phyloP scores from a whole-genome alignment of 768 basidiomycete genomes.

The Boletus speciosus region DNA sequence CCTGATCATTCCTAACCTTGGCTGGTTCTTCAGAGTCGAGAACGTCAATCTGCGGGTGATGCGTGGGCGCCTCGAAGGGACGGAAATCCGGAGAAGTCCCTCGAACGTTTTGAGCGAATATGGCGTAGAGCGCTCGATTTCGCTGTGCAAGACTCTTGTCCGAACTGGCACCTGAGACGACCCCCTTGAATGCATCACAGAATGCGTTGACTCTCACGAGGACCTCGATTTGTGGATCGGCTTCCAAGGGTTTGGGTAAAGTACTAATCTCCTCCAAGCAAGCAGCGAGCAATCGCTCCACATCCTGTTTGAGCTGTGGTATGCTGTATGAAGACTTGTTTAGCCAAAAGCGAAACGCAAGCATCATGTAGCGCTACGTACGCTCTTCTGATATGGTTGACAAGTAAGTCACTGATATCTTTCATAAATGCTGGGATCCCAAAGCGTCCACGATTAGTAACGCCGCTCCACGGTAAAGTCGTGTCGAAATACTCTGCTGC shows the following conservation, averaged over 20 bases:
- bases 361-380: constrained; percentile 27
- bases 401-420: constrained; percentile 51
- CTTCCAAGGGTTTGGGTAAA: constrained; percentile 39
- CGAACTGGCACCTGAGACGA: constrained; percentile 32
- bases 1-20: too few species aligned
- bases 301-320: constrained; percentile 41
- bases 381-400: constrained; percentile 51
- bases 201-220: constrained; percentile 43
- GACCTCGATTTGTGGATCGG: constrained; percentile 46
- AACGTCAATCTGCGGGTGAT: constrained; percentile 6
- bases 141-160: constrained; percentile 37
- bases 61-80: constrained; percentile 19
- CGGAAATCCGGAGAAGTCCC: constrained; percentile 44
- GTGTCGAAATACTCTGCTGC: constrained; percentile 46
- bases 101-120: constrained; percentile 35
- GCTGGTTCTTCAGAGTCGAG: constrained; percentile 9
- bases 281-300: constrained; percentile 37
- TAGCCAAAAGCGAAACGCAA: background rate
- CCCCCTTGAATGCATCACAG: constrained; percentile 36
- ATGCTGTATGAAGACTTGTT: constrained; percentile 35
- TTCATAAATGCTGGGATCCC: constrained; percentile 52
- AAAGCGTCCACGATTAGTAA: constrained; percentile 46
- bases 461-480: constrained; percentile 50
- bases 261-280: constrained; percentile 32
- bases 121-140: constrained; percentile 31